Percentiles rank a stretch among this genome's conserved stretches.
phyloP scores from a whole-genome alignment of 2,329 filamentous ascomycete species.

The Dothideomycetes sp. region DNA sequence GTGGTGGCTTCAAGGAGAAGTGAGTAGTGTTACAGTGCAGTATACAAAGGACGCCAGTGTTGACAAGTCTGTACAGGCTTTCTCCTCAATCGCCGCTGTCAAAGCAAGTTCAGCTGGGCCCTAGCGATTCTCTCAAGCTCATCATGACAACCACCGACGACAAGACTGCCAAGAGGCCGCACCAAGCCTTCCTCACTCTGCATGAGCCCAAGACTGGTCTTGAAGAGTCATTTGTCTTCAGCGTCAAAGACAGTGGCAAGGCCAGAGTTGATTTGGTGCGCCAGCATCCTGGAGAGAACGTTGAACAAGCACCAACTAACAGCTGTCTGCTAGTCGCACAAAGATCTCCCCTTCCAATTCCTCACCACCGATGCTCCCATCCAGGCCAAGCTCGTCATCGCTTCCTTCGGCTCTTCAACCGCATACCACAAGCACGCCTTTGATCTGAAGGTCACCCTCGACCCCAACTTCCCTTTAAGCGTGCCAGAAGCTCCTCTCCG shows the following conservation, averaged over 20 bases:
- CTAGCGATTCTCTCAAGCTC: conserved; percentile 69
- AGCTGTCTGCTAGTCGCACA: conserved; percentile 59
- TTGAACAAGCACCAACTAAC: conserved; percentile 22
- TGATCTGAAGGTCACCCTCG: conserved; percentile 57
- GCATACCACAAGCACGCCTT: conserved; percentile 64
- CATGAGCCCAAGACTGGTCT: conserved; percentile 65
- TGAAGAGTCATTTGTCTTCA: conserved; percentile 79
- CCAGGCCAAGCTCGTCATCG: conserved; percentile 73
- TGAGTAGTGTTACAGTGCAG: conserved; percentile 14
- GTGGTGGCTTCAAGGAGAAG: conserved; percentile 51
- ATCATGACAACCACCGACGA: conserved; percentile 71
- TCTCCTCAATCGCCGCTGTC: conserved; percentile 48
- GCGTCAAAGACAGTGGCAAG: conserved; percentile 80
- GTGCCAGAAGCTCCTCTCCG: conserved; percentile 60
- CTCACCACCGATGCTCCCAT: conserved; percentile 59
- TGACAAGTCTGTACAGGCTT: conserved; percentile 28
- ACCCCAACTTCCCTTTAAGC: conserved; percentile 51
- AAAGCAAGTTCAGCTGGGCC: conserved; percentile 27
- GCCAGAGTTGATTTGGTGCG: conserved; percentile 74
- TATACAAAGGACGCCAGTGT: background rate
- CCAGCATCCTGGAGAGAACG: background rate
- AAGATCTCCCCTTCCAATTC: conserved; percentile 80
- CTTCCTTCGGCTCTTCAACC: conserved; percentile 68
- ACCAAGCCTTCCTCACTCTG: conserved; percentile 86
- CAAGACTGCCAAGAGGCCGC: conserved; percentile 70